Evolutionary conservation across 176 grass and related monocot genomes (phyloP), one percentile per base, ranked within the genome.

Genomic region (Eragrostis nindensis): DNA sequence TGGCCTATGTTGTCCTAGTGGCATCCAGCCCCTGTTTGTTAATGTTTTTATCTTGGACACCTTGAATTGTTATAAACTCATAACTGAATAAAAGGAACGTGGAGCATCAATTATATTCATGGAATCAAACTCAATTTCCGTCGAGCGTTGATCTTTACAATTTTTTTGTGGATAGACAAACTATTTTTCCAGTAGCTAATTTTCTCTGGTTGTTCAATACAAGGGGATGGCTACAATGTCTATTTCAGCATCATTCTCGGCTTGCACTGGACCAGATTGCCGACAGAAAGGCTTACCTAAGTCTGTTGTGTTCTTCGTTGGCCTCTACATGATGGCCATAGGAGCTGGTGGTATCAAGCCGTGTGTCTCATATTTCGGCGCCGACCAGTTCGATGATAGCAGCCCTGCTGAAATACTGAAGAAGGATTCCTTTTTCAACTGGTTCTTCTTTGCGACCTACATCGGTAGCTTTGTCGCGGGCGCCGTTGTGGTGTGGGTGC

Each of bases 401-500:
- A 67, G 40, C 74, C 76, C 86, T 11, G 44, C 49, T 18, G 90
- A 92, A 75, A 86, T 76, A 74, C 38, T 69, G 30, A 86, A 80
- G 62, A 89, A 89, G 65, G 84, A 48, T 53, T 92, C 90, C 74
- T 92, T 97, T 68, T 97, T 97, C 32, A 97, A 97, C 72, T 97
- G 94, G 94, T 97, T 91, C 80, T 97, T 91, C 75, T 91, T 97
- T 71, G 83, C 88, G 12, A 93, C 93, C 55, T 91, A 97, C 41
- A 93, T 93, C n/a, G 94, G 94, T 29, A 84, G 88, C 78, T 80
- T 93, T 39, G 49, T 92, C 48, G 88, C 93, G 12, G 88, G 93
- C 72, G 87, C 85, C 42, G 59, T 85, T 65, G 53, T 97, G 36
- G 93, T 97, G 59, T 97, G 87, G 82, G 80, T 90, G 49, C 93